Percentiles rank a stretch among this genome's conserved stretches.
phyloP scores from a whole-genome alignment of 768 basidiomycete genomes.

The Tricholoma flavovirens region DNA sequence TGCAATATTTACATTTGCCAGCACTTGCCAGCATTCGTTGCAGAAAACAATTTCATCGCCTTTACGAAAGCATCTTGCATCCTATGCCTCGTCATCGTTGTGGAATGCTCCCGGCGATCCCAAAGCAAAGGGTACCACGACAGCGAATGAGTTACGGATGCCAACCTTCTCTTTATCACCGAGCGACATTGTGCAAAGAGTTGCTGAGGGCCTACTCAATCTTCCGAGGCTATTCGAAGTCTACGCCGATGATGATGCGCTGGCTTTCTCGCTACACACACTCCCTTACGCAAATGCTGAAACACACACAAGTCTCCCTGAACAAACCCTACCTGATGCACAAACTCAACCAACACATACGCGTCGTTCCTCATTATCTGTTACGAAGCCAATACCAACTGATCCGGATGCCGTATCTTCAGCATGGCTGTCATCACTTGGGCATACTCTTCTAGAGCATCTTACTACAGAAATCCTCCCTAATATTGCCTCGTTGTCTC shows the following conservation, averaged over 20 bases:
- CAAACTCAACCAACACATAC: conserved; percentile 29
- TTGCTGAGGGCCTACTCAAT: conserved; percentile 92
- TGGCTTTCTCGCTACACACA: conserved; percentile 82
- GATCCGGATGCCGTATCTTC: conserved; percentile 80
- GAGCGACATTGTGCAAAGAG: conserved; percentile 79
- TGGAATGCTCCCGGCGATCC: conserved; percentile 59
- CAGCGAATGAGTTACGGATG: conserved; percentile 55
- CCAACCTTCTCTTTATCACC: conserved; percentile 94
- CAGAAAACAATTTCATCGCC: conserved; percentile 85
- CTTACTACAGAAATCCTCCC: conserved; percentile 70
- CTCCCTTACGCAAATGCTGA: conserved; percentile 66
- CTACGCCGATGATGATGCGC: conserved; percentile 86
- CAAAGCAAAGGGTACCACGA: conserved; percentile 38
- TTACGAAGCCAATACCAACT: conserved; percentile 32
- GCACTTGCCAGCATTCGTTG: conserved; percentile 68
- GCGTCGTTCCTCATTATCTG: conserved; percentile 37
- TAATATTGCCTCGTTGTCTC: conserved; percentile 54
- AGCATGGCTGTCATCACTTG: conserved; percentile 90
- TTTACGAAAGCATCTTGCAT: conserved; percentile 61
- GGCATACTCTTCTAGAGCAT: conserved; percentile 69
- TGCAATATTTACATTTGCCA: conserved; percentile 59
- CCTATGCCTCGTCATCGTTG: conserved; percentile 61
- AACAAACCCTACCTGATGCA: conserved; percentile 28
- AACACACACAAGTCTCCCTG: conserved; percentile 40
- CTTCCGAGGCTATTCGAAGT: conserved; percentile 92